Conservation (phyloP, 2,329 filamentous ascomycete species). For the Hysterium pulicare region DNA sequence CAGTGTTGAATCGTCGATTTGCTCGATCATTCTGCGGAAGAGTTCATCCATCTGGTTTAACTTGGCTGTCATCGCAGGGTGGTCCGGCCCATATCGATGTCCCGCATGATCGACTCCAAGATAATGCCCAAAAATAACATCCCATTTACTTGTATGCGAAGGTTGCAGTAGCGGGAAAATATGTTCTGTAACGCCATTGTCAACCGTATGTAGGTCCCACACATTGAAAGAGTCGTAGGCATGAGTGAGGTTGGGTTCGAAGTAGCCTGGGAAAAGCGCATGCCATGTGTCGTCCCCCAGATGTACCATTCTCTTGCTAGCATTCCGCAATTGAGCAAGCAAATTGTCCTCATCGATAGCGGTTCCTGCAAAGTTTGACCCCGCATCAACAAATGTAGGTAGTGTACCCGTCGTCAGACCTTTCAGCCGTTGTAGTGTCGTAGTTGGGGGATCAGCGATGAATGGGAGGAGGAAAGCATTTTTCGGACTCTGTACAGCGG, state of each 20-base stretch:
- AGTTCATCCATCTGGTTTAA: slow-evolving; percentile 86
- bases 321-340: slow-evolving; percentile 60
- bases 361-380: slow-evolving; percentile 91
- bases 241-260: slow-evolving; percentile 78
- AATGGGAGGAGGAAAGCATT: slow-evolving; percentile 91
- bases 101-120: slow-evolving; percentile 96
- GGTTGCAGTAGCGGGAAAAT: slow-evolving; percentile 76
- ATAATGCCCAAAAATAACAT: slow-evolving; percentile 91
- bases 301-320: slow-evolving; percentile 78
- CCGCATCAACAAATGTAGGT: slow-evolving; percentile 89
- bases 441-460: slow-evolving; percentile 93
- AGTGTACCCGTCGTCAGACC: slow-evolving; percentile 92
- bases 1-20: slow-evolving; percentile 79
- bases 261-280: slow-evolving; percentile 87
- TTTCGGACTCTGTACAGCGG: slow-evolving; percentile 66
- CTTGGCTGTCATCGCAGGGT: slow-evolving; percentile 87
- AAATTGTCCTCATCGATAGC: slow-evolving; percentile 92
- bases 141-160: slow-evolving; percentile 70
- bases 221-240: slow-evolving; percentile 98
- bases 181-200: slow-evolving; percentile 90
- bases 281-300: slow-evolving; percentile 99
- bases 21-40: slow-evolving; percentile 66
- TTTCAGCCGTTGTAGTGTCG: slow-evolving; percentile 88
- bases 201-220: slow-evolving; percentile 94
- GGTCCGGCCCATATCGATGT: slow-evolving; percentile 90